Evolutionary conservation across 2,329 filamentous ascomycete species (phyloP), one percentile per base, ranked within the genome.

Genomic region (Samsoniella hepiali): DNA sequence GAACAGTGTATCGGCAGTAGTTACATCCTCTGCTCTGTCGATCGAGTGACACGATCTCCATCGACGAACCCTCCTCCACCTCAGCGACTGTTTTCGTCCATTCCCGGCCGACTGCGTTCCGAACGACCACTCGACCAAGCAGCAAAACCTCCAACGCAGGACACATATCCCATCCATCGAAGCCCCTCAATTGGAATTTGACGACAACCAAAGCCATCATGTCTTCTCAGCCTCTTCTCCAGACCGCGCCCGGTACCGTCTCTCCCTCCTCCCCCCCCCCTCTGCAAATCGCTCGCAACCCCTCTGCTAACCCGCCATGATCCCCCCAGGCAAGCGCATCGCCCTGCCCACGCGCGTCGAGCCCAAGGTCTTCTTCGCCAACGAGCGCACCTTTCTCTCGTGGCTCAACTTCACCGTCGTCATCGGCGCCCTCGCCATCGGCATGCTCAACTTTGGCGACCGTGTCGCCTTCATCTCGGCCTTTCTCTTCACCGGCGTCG

Each of bases 321-420:
- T 66, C 40, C 38, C 36, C 50, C 27, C 71, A 97, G 94, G 94
- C 85, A 99, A 99, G 82, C 92, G 94, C 75, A 98, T 99, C 76
- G 94, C 95, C 72, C 91, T 99, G 68, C 95, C 95, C 64, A 97
- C 94, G 65, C 93, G 95, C 70, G 94, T 99, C 78, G 95, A 99
- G 79, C 95, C 95, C 72, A 99, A 99, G 81, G 95, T 99, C 82
- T 99, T 98, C 87, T 99, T 99, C 84, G 95, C 95, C 80, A 99
- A 99, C 84, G 95, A 99, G 81, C 92, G 95, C 67, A 99, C 95
- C 67, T 99, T 99, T 77, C 88, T 99, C 73, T 97, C 93, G 78
- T 99, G 95, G 95, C 91, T 99, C 74, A 99, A 99, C 85, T 98
- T 98, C 84, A 97, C 93, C 76, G 93, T 99, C 74, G 94, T 99